phyloP scores from a whole-genome alignment of 2,329 filamentous ascomycete species.

The Beauveria caledonica region DNA sequence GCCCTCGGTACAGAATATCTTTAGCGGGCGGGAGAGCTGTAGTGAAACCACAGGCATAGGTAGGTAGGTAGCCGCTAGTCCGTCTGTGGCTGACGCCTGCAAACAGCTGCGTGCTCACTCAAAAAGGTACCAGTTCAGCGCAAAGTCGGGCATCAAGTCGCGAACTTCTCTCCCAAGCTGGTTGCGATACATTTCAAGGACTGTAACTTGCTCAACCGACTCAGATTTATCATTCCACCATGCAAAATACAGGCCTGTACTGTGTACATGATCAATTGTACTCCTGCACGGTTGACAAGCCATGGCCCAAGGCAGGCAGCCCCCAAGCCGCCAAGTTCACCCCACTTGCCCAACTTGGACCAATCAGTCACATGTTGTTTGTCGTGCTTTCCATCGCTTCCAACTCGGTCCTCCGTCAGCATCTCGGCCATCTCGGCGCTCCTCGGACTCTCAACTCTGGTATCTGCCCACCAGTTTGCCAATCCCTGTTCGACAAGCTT shows the following conservation, averaged over 20 bases:
- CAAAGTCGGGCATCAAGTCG: no score
- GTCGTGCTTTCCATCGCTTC: constrained; percentile 3
- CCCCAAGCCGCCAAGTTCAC: neutral
- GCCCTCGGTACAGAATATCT: neutral
- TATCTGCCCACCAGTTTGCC: neutral
- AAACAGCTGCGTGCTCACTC: neutral
- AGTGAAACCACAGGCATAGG: neutral
- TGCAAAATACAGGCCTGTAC: no score
- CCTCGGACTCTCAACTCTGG: neutral
- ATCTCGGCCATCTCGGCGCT: constrained; percentile 8
- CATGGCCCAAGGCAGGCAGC: neutral
- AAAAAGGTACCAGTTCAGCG: no score
- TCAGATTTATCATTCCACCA: no score
- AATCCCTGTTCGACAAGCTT: neutral
- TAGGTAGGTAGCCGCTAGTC: neutral
- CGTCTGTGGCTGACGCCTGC: neutral
- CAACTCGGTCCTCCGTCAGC: constrained; percentile 4
- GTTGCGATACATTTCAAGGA: no score
- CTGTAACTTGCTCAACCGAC: no score
- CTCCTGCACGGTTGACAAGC: no score
- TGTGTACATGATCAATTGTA: no score
- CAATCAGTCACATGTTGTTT: constrained; percentile 11
- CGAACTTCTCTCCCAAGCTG: no score
- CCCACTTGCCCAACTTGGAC: neutral
- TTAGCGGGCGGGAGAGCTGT: neutral